These are phyloP conservation scores for Lipomyces lipofer DNA, from an alignment of 805 yeast genomes.

Conservation along the genomic window DNA sequence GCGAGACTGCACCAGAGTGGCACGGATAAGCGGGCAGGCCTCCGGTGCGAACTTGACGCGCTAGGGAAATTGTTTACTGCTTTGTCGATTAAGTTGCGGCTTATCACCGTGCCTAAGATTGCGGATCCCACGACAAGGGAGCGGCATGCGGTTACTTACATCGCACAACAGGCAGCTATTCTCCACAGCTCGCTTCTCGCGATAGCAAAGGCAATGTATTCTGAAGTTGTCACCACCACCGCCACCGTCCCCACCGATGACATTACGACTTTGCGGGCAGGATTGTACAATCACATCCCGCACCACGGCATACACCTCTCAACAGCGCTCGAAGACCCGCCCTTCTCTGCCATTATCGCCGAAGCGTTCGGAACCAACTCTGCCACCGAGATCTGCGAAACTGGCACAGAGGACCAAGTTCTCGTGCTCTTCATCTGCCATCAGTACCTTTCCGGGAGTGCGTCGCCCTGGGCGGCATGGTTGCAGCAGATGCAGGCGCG, in stretches of 20 bases:
- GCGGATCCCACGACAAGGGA: conserved; percentile 1
- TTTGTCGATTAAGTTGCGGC: conserved; percentile 2
- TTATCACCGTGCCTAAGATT: not conserved
- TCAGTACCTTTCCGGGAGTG: not conserved
- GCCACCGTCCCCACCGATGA: not conserved
- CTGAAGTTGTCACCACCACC: not conserved
- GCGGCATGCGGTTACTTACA: conserved; percentile 1
- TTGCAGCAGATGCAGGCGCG: conserved; percentile 6
- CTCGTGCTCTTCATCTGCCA: conserved; percentile 16
- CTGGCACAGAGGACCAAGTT: conserved; percentile 21
- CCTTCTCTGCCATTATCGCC: conserved; percentile 3
- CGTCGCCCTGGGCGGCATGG: conserved; percentile 9
- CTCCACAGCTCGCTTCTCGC: conserved; percentile 2
- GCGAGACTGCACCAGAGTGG: not conserved
- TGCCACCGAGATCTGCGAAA: conserved; percentile 12
- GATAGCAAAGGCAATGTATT: not conserved
- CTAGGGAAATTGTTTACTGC: conserved; percentile 11
- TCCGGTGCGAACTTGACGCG: conserved; percentile 16
- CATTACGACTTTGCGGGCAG: not conserved
- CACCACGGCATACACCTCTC: conserved; percentile 7
- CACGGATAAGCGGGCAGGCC: not conserved
- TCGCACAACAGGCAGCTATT: conserved; percentile 11
- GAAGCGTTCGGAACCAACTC: conserved; percentile 20
- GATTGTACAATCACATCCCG: not conserved
- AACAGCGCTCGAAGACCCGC: not conserved